Evolutionary conservation across 2,329 filamentous ascomycete species (phyloP).

Genomic region (Zymoseptoria crescenta): DNA sequence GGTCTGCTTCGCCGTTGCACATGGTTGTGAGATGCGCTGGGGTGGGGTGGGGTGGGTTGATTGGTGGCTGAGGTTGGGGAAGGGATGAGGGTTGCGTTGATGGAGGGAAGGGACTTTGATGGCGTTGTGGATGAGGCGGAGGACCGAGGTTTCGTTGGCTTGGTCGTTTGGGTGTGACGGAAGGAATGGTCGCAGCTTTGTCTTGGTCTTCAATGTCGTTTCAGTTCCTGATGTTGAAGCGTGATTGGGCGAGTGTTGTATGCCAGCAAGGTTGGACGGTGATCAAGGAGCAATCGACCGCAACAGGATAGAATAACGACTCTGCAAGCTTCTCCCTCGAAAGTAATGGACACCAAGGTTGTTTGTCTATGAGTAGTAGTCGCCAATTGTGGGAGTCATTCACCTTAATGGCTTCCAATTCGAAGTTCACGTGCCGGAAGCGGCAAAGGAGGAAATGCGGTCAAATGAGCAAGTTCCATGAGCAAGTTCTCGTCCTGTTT

Average conservation of each 20-base stretch:
- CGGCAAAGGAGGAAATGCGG: neutral
- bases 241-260: no score
- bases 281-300: no score
- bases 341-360: neutral
- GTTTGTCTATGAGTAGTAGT: neutral
- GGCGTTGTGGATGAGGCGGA: no score
- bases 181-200: no score
- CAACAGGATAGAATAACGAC: no score
- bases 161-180: no score
- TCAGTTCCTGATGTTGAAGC: no score
- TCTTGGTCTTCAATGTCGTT: no score
- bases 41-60: neutral
- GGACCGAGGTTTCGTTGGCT: no score
- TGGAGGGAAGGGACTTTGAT: no score
- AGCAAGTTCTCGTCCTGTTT: conserved; percentile 4
- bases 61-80: neutral
- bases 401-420: conserved; percentile 5
- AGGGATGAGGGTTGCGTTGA: no score
- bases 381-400: neutral
- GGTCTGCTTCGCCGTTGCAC: conserved; percentile 17
- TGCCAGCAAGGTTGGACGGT: no score
- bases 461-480: conserved; percentile 11
- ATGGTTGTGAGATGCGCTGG: conserved; percentile 6
- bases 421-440: neutral
- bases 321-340: neutral